A percentile compares a stretch with the other conserved stretches of the same genome.
Evolutionary conservation across 139 green algal species (phyloP).

Genomic region (Nannochloris sp.): DNA sequence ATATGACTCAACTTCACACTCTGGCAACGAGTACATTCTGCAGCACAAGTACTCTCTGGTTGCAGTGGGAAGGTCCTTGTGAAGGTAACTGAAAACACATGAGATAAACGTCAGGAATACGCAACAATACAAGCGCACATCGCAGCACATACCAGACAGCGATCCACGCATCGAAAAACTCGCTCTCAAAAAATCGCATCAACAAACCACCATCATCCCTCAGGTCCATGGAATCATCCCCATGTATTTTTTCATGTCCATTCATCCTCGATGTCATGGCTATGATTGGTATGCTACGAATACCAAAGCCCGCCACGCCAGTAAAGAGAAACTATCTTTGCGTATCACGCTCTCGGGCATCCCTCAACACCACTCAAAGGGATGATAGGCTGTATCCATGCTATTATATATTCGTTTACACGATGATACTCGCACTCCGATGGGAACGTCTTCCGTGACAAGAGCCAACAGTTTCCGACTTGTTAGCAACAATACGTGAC

Average conservation of each 20-base stretch:
- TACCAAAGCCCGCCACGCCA: no score
- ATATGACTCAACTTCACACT: slow-evolving; percentile 68
- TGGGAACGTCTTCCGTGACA: no score
- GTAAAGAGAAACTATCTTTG: no score
- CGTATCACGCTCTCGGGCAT: no score
- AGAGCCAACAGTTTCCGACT: no score
- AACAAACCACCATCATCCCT: slow-evolving; percentile 56
- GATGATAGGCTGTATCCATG: no score
- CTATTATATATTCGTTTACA: no score
- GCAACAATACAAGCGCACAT: neutral
- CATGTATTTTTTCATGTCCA: neutral
- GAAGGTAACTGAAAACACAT: slow-evolving; percentile 61
- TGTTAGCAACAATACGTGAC: no score
- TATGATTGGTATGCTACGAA: no score
- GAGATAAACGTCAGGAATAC: neutral
- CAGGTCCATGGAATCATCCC: neutral
- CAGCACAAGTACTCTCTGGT: slow-evolving; percentile 89
- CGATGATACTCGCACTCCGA: no score
- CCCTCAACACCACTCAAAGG: no score
- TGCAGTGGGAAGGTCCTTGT: slow-evolving; percentile 48
- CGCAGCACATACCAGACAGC: slow-evolving; percentile 50
- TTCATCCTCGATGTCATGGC: no score
- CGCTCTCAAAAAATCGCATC: slow-evolving; percentile 71
- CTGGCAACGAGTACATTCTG: slow-evolving; percentile 67
- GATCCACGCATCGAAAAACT: slow-evolving; percentile 84